Conservation (phyloP, 352 stramenopile genomes). For the Aphanomyces cochlioides region DNA sequence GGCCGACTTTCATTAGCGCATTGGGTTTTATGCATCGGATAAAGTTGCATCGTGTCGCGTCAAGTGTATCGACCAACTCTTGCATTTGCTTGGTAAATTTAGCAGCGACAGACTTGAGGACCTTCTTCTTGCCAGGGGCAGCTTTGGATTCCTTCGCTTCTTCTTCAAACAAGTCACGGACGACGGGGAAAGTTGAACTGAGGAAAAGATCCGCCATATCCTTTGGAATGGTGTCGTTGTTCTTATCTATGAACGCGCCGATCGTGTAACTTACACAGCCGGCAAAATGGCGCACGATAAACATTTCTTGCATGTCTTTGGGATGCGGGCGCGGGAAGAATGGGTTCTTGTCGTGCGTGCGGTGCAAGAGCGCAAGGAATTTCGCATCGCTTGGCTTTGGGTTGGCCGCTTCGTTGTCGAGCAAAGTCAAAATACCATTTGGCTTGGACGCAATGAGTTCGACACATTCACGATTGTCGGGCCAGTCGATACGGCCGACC, state of each 20-base stretch:
- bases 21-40: conserved; percentile 90
- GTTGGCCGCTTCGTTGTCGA: conserved; percentile 88
- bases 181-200: conserved; percentile 56
- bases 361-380: conserved; percentile 80
- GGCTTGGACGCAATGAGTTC: conserved; percentile 83
- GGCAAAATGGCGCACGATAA: conserved; percentile 88
- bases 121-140: conserved; percentile 71
- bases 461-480: conserved; percentile 89
- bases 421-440: conserved; percentile 69
- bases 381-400: conserved; percentile 87
- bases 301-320: conserved; percentile 87
- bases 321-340: conserved; percentile 82
- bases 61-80: conserved; percentile 70
- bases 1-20: conserved; percentile 58
- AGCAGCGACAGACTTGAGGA: conserved; percentile 42
- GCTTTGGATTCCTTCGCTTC: conserved; percentile 43
- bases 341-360: conserved; percentile 75
- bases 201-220: conserved; percentile 84
- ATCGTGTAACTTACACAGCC: conserved; percentile 87
- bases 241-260: conserved; percentile 89
- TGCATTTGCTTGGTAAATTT: conserved; percentile 81
- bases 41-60: conserved; percentile 83
- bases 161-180: conserved; percentile 64
- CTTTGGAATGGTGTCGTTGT: conserved; percentile 84
- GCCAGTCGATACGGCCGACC: conserved; percentile 86